A percentile compares a stretch with the other conserved stretches of the same genome.
These are phyloP conservation scores for Lithohypha guttulata DNA, from an alignment of 2,329 filamentous ascomycete genomes.

Conservation along the genomic window DNA sequence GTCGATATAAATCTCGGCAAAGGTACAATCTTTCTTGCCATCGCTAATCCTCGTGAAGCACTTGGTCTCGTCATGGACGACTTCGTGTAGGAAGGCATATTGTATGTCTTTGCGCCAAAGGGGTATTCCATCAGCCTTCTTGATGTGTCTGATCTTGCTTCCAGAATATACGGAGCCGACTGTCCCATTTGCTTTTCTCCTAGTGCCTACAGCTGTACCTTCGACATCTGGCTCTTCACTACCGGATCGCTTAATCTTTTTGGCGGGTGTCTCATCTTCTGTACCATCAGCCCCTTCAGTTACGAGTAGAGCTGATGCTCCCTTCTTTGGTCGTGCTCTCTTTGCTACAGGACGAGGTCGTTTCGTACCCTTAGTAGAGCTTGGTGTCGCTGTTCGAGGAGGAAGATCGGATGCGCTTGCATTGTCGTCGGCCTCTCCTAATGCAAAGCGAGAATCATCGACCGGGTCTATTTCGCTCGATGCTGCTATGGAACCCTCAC, in stretches of 20 bases:
- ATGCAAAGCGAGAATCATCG: slow-evolving; percentile 16
- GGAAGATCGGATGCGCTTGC: slow-evolving; percentile 6
- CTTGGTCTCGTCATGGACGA: slow-evolving; percentile 49
- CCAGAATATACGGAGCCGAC: slow-evolving; percentile 57
- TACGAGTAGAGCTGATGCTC: slow-evolving; percentile 16
- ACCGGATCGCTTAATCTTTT: slow-evolving; percentile 17
- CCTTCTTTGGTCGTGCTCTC: slow-evolving; percentile 17
- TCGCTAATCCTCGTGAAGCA: slow-evolving; percentile 94
- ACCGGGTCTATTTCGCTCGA: slow-evolving; percentile 19
- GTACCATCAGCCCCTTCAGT: slow-evolving; percentile 20
- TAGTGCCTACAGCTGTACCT: slow-evolving; percentile 35
- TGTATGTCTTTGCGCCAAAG: slow-evolving; percentile 59
- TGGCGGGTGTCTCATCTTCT: slow-evolving; percentile 19
- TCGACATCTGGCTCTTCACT: slow-evolving; percentile 15
- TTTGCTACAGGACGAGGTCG: slow-evolving; percentile 5
- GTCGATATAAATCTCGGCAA: slow-evolving; percentile 95
- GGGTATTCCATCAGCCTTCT: slow-evolving; percentile 57
- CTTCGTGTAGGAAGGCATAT: slow-evolving; percentile 51
- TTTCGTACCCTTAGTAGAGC: slow-evolving; percentile 6
- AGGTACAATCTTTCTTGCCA: slow-evolving; percentile 54
- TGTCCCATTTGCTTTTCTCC: slow-evolving; percentile 54
- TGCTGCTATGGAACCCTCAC: slow-evolving; percentile 15
- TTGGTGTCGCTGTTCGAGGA: slow-evolving; percentile 3
- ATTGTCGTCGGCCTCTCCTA: slow-evolving; percentile 14
- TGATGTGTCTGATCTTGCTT: slow-evolving; percentile 56